phyloP scores from a whole-genome alignment of 129 eudicot species.

The sunflower (Helianthus annuus) region DNA sequence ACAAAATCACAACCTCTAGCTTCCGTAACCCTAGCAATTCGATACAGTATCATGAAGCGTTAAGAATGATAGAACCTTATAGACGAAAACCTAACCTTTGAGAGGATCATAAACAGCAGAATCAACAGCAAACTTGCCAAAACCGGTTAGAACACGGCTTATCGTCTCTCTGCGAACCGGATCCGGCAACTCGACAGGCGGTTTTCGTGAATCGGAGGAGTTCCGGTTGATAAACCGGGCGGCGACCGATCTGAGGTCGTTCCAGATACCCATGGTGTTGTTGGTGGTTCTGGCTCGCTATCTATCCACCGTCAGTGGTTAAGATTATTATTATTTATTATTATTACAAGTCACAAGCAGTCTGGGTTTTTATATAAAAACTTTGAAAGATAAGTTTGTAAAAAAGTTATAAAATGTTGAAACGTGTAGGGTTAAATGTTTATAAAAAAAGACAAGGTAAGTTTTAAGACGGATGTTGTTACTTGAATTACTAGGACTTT shows the following conservation, averaged over 20 bases:
- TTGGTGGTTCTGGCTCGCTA: constrained; percentile 25
- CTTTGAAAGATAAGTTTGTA: too few species aligned
- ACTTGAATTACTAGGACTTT: too few species aligned
- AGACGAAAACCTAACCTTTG: constrained; percentile 40
- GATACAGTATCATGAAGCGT: not conserved
- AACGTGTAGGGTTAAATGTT: not conserved
- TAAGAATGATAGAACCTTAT: not conserved
- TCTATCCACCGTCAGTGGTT: constrained; percentile 37
- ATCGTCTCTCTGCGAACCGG: constrained; percentile 58
- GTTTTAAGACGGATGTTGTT: not conserved
- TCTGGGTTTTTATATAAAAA: not conserved
- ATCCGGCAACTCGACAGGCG: constrained; percentile 37
- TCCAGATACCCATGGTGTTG: constrained; percentile 51
- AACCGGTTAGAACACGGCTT: constrained; percentile 39
- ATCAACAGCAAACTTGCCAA: constrained; percentile 65
- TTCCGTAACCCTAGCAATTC: not conserved
- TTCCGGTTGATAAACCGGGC: constrained; percentile 25
- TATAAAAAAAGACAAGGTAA: not conserved
- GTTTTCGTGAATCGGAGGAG: constrained; percentile 22
- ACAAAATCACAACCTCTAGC: too few species aligned
- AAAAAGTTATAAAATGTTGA: too few species aligned
- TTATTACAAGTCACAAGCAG: constrained; percentile 6
- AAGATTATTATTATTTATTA: not conserved
- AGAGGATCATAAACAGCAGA: constrained; percentile 57
- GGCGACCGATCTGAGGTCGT: constrained; percentile 52